These are phyloP conservation scores for Aplosporella prunicola DNA, from an alignment of 2,329 filamentous ascomycete genomes.

Conservation along the genomic window DNA sequence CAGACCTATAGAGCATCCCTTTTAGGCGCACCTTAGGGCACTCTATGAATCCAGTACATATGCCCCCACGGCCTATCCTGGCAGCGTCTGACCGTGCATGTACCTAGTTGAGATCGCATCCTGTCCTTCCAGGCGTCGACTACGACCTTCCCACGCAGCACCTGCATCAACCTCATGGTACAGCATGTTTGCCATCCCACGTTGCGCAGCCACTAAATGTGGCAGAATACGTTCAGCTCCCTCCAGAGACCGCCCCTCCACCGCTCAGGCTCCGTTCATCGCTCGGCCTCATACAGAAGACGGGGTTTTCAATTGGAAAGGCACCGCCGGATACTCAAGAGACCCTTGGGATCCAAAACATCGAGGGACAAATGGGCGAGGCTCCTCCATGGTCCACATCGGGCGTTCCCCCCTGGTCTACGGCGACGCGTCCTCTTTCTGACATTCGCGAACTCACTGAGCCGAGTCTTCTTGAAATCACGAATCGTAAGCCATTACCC, in stretches of 20 bases:
- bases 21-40: conserved; percentile 26
- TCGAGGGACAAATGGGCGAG: conserved; percentile 7
- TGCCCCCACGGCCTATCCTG: too few species aligned
- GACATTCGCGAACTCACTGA: conserved; percentile 43
- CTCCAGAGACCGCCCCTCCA: conserved; percentile 16
- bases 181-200: background rate
- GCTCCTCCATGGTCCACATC: conserved; percentile 19
- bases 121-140: conserved; percentile 17
- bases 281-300: background rate
- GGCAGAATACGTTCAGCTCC: conserved; percentile 14
- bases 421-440: conserved; percentile 35
- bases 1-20: conserved; percentile 26
- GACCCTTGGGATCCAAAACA: too few species aligned
- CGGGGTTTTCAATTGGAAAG: too few species aligned
- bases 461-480: conserved; percentile 34
- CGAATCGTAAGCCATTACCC: conserved; percentile 20
- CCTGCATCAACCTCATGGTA: conserved; percentile 6
- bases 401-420: conserved; percentile 17
- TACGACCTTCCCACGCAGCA: conserved; percentile 6
- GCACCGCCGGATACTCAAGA: too few species aligned
- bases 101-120: conserved; percentile 19
- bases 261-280: conserved; percentile 1
- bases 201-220: background rate
- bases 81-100: conserved; percentile 2
- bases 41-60: conserved; percentile 24